Base-by-base conservation (phyloP, 2,329 filamentous ascomycete species). In the Hymenoscyphus infarciens region DNA sequence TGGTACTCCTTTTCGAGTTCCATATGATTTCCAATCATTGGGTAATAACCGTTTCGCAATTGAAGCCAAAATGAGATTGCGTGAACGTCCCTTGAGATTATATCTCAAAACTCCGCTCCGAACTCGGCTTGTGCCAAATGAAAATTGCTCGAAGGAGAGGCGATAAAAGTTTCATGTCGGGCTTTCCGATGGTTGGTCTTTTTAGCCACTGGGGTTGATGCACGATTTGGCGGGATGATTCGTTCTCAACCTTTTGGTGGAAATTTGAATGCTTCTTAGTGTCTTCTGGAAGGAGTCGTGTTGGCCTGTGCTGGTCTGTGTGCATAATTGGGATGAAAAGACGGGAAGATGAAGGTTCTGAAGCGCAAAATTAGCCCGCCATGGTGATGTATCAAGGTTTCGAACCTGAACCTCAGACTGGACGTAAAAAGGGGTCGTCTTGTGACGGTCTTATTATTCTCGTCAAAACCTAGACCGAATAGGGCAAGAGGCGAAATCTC, bases 181-280 rank as follows among this genome's bases (percentile, higher is more conserved):
- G 42, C 42, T 49, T 22, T 22, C 42, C 19, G 42, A 49, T 49
- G 7, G 42, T 25, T 22, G 42, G n/a, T 49, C 42, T 22, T 4
- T 25, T 25, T 25, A 45, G 42, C 16, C 42, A 19, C 16, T 19
- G 42, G 16, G 42, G 8, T 35, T 35, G 33, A 35, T 15, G 8
- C 33, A 35, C 2, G 33, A 35, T 35, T 35, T 15, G 33, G 33
- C 10, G 33, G 15, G 16, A 19, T 57, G 55, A 57, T 38, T 39
- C 31, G 31, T 29, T 57, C 27, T 35, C n/a, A 25, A n/a, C 22
- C 3, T 27, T 45, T 16, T 56, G 27, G 55, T 62, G 38, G 57
- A 56, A 57, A 57, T 57, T 61, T 42, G 54, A 55, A 45, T 58
- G 54, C 31, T 62, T 63, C 61, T 65, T 63, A 59, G 63, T 60